Conservation (phyloP, 2,329 filamentous ascomycete genomes). For the Aspergillus fumigatiaffinis region DNA sequence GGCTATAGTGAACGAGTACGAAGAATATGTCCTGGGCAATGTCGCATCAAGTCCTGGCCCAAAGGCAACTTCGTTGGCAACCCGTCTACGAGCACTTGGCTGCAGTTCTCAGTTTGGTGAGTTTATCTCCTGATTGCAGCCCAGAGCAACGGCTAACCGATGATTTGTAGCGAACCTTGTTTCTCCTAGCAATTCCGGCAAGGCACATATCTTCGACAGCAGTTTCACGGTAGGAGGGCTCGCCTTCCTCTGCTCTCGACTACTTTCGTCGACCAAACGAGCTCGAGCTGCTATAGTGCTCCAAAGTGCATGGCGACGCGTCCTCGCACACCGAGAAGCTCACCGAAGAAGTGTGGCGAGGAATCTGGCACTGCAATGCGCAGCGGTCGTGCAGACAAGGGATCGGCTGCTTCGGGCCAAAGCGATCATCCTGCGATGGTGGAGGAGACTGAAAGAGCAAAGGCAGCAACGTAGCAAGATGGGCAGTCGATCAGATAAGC, state of each 20-base stretch:
- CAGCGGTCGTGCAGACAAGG: slow-evolving; percentile 43
- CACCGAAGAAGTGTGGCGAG: slow-evolving; percentile 20
- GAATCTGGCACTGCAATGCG: slow-evolving; percentile 38
- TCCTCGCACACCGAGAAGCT: slow-evolving; percentile 14
- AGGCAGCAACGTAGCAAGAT: slow-evolving; percentile 8
- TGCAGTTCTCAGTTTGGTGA: slow-evolving; percentile 43
- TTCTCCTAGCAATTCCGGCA: slow-evolving; percentile 20
- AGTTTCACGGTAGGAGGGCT: slow-evolving; percentile 56
- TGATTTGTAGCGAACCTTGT: slow-evolving; percentile 44
- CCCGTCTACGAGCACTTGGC: slow-evolving; percentile 36
- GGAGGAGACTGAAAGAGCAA: slow-evolving; percentile 23
- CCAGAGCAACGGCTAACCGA: slow-evolving; percentile 4
- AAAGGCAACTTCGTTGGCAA: slow-evolving; percentile 19
- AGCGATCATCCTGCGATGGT: slow-evolving; percentile 31
- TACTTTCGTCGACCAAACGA: slow-evolving; percentile 49
- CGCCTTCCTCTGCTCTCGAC: slow-evolving; percentile 56
- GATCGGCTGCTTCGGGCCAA: slow-evolving; percentile 41
- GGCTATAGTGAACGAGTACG: slow-evolving; percentile 56
- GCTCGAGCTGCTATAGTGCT: slow-evolving; percentile 51
- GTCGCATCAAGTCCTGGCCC: neutral
- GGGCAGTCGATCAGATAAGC: neutral
- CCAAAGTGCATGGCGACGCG: slow-evolving; percentile 49
- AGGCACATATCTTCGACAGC: slow-evolving; percentile 47
- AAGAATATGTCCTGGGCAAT: slow-evolving; percentile 36
- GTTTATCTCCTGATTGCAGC: slow-evolving; percentile 7